Evolutionary conservation across 176 grass and related monocot species (phyloP).

Genomic region (Raddia guianensis): DNA sequence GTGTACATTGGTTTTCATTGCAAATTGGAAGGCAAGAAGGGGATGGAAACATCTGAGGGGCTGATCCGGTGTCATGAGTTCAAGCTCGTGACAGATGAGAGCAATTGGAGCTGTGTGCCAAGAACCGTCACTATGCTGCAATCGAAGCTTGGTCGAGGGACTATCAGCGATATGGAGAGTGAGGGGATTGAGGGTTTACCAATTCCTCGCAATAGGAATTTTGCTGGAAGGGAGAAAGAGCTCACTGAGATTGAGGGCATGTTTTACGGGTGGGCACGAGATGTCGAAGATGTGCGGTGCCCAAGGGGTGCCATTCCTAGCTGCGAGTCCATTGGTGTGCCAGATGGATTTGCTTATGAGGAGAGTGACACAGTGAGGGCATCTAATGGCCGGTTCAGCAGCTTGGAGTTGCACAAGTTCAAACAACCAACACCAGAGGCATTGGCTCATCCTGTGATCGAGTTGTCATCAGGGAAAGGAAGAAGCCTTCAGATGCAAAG

Average conservation of each 20-base stretch:
- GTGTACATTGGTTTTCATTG: slow-evolving; percentile 91
- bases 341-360: slow-evolving; percentile 82
- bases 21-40: slow-evolving; percentile 77
- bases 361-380: slow-evolving; percentile 65
- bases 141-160: slow-evolving; percentile 79
- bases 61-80: slow-evolving; percentile 73
- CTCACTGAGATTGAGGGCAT: slow-evolving; percentile 66
- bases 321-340: slow-evolving; percentile 53
- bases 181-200: slow-evolving; percentile 58
- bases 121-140: slow-evolving; percentile 59
- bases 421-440: slow-evolving; percentile 74
- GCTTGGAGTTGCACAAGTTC: slow-evolving; percentile 78
- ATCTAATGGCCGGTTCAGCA: slow-evolving; percentile 53
- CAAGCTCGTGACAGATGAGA: slow-evolving; percentile 79
- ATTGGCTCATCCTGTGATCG: slow-evolving; percentile 64
- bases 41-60: slow-evolving; percentile 75
- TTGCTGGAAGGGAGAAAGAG: slow-evolving; percentile 92
- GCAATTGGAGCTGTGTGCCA: slow-evolving; percentile 67
- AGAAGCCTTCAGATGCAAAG: slow-evolving; percentile 69
- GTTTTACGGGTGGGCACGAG: slow-evolving; percentile 54
- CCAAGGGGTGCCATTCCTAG: slow-evolving; percentile 31
- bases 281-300: slow-evolving; percentile 65
- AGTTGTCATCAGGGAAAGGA: slow-evolving; percentile 57
- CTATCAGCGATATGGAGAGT: slow-evolving; percentile 54
- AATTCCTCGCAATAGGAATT: slow-evolving; percentile 71